These are phyloP conservation scores for Magnusiomyces tetraspermus DNA, from an alignment of 1,139 yeast species.

Conservation along the genomic window DNA sequence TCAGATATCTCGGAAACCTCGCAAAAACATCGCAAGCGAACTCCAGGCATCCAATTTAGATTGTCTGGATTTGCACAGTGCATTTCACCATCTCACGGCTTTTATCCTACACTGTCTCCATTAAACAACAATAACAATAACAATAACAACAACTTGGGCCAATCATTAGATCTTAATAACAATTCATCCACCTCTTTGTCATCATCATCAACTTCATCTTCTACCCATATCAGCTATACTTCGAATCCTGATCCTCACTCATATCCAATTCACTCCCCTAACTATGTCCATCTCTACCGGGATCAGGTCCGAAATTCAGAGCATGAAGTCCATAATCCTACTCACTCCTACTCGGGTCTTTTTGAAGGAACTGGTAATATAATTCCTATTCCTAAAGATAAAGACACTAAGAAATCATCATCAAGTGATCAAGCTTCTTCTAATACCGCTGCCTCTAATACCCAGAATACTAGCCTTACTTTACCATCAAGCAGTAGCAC, in stretches of 20 bases:
- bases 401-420: neutral
- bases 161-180: neutral
- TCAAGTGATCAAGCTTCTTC: neutral
- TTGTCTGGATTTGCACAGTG: conserved; percentile 53
- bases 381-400: neutral
- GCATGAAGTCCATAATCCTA: neutral
- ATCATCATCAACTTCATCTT: neutral
- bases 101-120: neutral
- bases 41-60: conserved; percentile 33
- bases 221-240: neutral
- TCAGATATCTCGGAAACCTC: conserved; percentile 24
- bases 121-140: no score
- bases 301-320: neutral
- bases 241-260: neutral
- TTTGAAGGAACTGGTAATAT: neutral
- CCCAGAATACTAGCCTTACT: neutral
- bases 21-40: conserved; percentile 40
- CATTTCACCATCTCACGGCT: neutral
- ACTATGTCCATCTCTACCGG: neutral
- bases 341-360: neutral
- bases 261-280: neutral
- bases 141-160: neutral
- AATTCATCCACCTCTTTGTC: neutral
- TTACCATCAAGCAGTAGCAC: neutral
- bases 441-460: neutral